These are phyloP conservation scores for Phytophthora idaei DNA, from an alignment of 352 stramenopile species.

Conservation along the genomic window DNA sequence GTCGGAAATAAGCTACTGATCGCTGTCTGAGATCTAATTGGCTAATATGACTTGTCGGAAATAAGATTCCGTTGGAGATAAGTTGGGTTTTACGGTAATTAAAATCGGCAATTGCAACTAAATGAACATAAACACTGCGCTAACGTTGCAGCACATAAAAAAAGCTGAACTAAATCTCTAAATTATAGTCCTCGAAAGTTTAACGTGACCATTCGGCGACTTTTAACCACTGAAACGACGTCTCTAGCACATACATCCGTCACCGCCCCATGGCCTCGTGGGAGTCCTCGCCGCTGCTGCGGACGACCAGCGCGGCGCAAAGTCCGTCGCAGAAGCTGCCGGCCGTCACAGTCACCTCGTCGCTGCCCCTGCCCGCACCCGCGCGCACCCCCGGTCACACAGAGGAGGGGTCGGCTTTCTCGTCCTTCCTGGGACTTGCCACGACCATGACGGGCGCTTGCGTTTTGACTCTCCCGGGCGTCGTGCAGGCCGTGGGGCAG, in stretches of 20 bases:
- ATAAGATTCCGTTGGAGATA: no score
- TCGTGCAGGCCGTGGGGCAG: slow-evolving; percentile 66
- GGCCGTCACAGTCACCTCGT: not conserved
- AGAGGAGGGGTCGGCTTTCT: slow-evolving; percentile 66
- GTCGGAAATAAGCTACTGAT: no score
- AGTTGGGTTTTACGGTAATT: no score
- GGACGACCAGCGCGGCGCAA: slow-evolving; percentile 29
- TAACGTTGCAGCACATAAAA: no score
- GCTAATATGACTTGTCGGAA: no score
- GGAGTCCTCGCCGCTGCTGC: slow-evolving; percentile 37
- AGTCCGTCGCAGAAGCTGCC: slow-evolving; percentile 32
- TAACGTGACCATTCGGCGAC: not conserved
- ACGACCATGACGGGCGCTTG: slow-evolving; percentile 87
- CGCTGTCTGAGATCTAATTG: no score
- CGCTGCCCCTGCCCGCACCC: not conserved
- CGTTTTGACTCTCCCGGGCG: slow-evolving; percentile 75
- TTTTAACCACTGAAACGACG: not conserved
- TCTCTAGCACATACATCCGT: no score
- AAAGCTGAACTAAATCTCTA: not conserved
- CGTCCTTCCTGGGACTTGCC: slow-evolving; percentile 77
- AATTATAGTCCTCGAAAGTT: not conserved
- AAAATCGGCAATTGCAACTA: no score
- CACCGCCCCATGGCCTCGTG: not conserved
- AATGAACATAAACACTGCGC: no score
- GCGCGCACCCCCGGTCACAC: slow-evolving; percentile 33